These are phyloP conservation scores for Tremella fuciformis DNA, from an alignment of 768 basidiomycete genomes.

Conservation along the genomic window DNA sequence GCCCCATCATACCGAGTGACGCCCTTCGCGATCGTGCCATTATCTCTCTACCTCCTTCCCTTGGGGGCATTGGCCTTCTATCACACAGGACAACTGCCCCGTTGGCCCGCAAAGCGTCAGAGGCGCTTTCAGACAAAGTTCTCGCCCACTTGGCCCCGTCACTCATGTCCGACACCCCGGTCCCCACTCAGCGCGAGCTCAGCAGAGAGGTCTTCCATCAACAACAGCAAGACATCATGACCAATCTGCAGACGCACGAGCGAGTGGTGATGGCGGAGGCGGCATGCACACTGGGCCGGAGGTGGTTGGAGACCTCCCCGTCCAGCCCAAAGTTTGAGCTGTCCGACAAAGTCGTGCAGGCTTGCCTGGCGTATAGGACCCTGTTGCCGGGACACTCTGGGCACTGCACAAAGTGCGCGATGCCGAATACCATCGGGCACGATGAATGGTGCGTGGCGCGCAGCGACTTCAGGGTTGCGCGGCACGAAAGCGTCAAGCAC, in stretches of 20 bases:
- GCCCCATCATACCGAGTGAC: not conserved
- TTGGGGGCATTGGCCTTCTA: slow-evolving; percentile 1
- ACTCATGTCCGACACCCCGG: not conserved
- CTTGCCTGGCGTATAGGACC: too few species aligned
- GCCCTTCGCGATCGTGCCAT: not conserved
- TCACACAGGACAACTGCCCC: not conserved
- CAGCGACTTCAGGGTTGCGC: too few species aligned
- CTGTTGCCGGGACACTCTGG: too few species aligned
- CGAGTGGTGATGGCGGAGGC: not conserved
- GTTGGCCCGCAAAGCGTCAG: not conserved
- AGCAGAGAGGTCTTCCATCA: not conserved
- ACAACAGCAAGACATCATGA: not conserved
- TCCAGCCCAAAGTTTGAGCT: too few species aligned
- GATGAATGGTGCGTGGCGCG: too few species aligned
- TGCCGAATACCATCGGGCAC: too few species aligned
- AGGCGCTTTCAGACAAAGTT: not conserved
- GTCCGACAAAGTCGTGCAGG: too few species aligned
- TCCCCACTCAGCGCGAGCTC: not conserved
- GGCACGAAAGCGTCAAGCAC: too few species aligned
- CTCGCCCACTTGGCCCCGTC: not conserved
- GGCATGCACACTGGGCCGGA: not conserved
- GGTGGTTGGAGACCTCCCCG: not conserved
- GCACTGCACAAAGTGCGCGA: too few species aligned
- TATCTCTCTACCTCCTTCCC: not conserved
- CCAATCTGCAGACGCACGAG: not conserved